Conservation (phyloP, 2,329 filamentous ascomycete genomes). For the Colletotrichum echinochloae region DNA sequence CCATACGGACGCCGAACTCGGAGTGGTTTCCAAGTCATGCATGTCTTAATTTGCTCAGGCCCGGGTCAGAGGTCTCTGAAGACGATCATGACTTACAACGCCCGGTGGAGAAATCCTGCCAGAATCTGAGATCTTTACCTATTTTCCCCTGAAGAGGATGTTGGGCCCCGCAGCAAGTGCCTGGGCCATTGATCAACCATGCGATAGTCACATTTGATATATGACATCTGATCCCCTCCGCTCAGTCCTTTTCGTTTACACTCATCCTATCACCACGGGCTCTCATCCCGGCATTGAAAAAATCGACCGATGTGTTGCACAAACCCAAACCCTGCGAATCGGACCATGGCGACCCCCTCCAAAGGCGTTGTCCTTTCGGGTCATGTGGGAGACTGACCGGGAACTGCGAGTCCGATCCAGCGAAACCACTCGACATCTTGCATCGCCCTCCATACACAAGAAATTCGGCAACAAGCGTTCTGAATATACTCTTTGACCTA, state of each 20-base stretch:
- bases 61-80: constrained; percentile 20
- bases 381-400: constrained; percentile 16
- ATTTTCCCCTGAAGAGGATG: constrained; percentile 32
- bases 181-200: constrained; percentile 27
- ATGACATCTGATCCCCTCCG: constrained; percentile 35
- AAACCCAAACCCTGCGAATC: constrained; percentile 33
- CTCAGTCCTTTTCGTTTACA: constrained; percentile 35
- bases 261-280: constrained; percentile 16
- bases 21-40: constrained; percentile 29
- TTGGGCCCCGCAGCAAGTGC: constrained; percentile 25
- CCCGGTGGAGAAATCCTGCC: constrained; percentile 28
- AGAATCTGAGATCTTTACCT: constrained; percentile 11
- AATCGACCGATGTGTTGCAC: constrained; percentile 21
- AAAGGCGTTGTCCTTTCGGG: constrained; percentile 23
- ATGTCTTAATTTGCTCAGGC: constrained; percentile 34
- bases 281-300: constrained; percentile 10
- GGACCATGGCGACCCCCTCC: constrained; percentile 27
- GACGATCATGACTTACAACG: constrained; percentile 27
- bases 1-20: constrained; percentile 13
- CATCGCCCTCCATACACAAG: constrained; percentile 8
- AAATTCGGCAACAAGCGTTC: constrained; percentile 10
- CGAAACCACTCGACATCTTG: constrained; percentile 24
- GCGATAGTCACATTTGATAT: constrained; percentile 38
- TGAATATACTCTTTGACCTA: neutral
- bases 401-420: constrained; percentile 30